Evolutionary conservation across 73 alveolate species (phyloP), one percentile per base, ranked within the genome.

Genomic region (Breviolum minutum): DNA sequence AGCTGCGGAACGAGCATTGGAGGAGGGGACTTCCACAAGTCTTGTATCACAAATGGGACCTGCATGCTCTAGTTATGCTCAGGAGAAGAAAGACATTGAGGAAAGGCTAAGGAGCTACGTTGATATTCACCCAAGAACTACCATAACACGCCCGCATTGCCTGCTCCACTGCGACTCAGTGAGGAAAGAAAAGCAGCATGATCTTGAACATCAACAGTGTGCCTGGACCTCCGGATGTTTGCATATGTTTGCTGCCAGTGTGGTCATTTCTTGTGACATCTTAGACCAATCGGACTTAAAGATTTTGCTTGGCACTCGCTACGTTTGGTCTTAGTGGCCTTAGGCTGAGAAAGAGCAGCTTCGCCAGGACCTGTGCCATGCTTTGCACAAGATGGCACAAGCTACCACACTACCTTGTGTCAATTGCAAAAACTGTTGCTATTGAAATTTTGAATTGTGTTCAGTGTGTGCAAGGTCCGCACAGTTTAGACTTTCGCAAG

Each of bases 1-100:
- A 40, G 90, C 90, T 48, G 90, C 90, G 13, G 90, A 81, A 22
- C 24, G 61, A 54, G 90, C 90, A 17, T 70, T 81, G 14, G 90
- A 81, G 90, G 90, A 40, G 54, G 54, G 54, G 54, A 40, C 54
- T 40, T 40, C 54, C 54, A 40, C 54, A 40, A 40, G 54, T 40
- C 54, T 40, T 40, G 54, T 40, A 40, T 40, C 54, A 40, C 54
- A 40, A 40, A 3, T 40, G 54, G 54, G 54, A 40, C 54, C 54
- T 40, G 54, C 54, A 40, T 40, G 54, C 54, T 40, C 54, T 40
- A 40, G 54, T 40, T 4, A 17, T 79, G 87, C 62, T 30, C 76
- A 83, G 92, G 92, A 83, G 92, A 83, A 61, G 76, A 83, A 83
- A 26, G 62, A 83, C 76, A 83, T 83, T 24, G 92, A 83, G 73